Evolutionary conservation across 2,329 filamentous ascomycete species (phyloP).

Genomic region (Xylaria sp.): DNA sequence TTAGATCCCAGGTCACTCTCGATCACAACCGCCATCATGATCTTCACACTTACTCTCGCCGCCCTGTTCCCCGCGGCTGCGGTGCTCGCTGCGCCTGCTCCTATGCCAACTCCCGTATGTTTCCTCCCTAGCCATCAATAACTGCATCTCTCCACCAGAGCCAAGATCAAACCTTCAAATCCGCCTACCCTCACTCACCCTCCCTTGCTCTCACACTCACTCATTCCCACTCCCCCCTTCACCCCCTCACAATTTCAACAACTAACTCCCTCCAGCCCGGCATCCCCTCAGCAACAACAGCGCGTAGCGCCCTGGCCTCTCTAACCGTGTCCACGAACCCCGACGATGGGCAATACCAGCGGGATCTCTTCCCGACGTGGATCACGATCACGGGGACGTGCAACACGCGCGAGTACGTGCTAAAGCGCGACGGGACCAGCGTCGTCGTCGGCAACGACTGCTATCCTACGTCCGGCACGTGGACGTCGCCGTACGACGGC

Average conservation of each 20-base stretch:
- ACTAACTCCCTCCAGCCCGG: conserved; percentile 58
- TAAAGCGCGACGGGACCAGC: conserved; percentile 76
- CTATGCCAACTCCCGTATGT: conserved; percentile 46
- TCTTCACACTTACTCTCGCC: conserved; percentile 41
- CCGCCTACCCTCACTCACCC: too few species aligned
- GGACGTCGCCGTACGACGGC: conserved; percentile 80
- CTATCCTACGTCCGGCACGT: conserved; percentile 71
- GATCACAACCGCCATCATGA: conserved; percentile 38
- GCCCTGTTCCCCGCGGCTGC: conserved; percentile 43
- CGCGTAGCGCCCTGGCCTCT: conserved; percentile 21
- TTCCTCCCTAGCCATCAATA: neutral
- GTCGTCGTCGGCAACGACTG: conserved; percentile 71
- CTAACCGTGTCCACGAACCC: conserved; percentile 31
- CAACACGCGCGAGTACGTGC: conserved; percentile 77
- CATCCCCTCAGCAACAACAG: conserved; percentile 67
- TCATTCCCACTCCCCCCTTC: neutral
- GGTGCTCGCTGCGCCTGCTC: conserved; percentile 44
- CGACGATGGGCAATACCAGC: conserved; percentile 36
- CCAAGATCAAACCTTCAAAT: too few species aligned
- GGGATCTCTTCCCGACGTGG: conserved; percentile 40
- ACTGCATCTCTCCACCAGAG: neutral
- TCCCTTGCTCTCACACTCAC: neutral
- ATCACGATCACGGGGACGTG: conserved; percentile 57
- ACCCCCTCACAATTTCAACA: neutral
- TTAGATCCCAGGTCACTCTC: neutral